Percentiles rank a stretch among this genome's conserved stretches.
Evolutionary conservation across 2,329 filamentous ascomycete species (phyloP).

Genomic region (Neofusicoccum umdonicola): DNA sequence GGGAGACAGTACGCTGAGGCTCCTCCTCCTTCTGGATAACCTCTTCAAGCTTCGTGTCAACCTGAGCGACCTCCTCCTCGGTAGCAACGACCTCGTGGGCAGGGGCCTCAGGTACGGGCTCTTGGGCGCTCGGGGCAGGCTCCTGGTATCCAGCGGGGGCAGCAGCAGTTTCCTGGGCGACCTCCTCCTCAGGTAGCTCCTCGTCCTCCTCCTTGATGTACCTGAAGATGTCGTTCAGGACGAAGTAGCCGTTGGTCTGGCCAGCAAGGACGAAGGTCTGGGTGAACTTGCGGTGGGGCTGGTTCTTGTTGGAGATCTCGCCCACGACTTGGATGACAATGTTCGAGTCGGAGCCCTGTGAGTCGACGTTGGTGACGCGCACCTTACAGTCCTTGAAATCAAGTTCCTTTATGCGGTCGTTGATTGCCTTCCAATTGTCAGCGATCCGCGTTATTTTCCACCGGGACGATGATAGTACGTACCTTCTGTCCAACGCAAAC

Average conservation of each 20-base stretch:
- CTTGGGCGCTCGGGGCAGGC: constrained; percentile 36
- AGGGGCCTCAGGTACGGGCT: constrained; percentile 31
- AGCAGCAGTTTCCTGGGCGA: constrained; percentile 30
- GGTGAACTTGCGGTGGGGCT: constrained; percentile 90
- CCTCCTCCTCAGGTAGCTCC: constrained; percentile 52
- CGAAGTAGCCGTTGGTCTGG: constrained; percentile 96
- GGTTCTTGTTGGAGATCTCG: constrained; percentile 91
- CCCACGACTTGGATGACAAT: constrained; percentile 98
- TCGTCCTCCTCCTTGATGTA: constrained; percentile 86
- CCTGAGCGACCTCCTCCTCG: constrained; percentile 48
- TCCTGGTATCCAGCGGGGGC: constrained; percentile 41
- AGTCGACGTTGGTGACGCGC: constrained; percentile 95
- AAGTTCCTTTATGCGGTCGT: constrained; percentile 88
- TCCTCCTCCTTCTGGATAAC: constrained; percentile 36
- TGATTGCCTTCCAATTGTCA: constrained; percentile 65
- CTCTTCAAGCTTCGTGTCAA: constrained; percentile 77
- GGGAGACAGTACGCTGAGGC: constrained; percentile 22
- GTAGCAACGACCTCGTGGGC: constrained; percentile 36
- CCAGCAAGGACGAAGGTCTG: constrained; percentile 97
- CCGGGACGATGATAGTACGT: constrained; percentile 33
- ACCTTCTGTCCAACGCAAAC: constrained; percentile 88
- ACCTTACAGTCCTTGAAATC: constrained; percentile 98
- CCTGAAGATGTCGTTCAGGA: constrained; percentile 96
- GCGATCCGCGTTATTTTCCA: neutral
- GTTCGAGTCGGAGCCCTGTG: constrained; percentile 85